Conservation (phyloP, 1,139 yeast genomes). For the Pneumocystis carinii region DNA sequence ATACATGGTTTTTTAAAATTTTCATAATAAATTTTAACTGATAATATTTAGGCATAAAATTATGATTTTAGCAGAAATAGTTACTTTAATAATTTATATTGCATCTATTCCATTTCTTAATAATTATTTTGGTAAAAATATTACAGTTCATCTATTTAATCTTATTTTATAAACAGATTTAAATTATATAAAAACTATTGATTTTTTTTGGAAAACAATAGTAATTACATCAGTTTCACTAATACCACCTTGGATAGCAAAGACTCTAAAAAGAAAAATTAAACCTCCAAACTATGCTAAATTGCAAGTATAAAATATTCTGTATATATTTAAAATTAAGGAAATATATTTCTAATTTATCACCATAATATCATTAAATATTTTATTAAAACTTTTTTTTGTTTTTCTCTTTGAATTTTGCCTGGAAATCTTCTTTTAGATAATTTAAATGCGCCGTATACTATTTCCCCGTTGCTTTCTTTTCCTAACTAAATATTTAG, state of each 20-base stretch:
- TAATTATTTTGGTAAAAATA: slow-evolving; percentile 49
- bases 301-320: slow-evolving; percentile 45
- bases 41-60: slow-evolving; percentile 30
- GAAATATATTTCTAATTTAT: not conserved
- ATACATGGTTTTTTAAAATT: slow-evolving; percentile 44
- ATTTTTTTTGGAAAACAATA: slow-evolving; percentile 55
- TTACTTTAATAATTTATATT: slow-evolving; percentile 53
- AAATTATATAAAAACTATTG: slow-evolving; percentile 39
- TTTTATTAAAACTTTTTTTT: not conserved
- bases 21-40: not conserved
- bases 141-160: not conserved
- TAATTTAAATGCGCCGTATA: not conserved
- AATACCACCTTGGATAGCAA: slow-evolving; percentile 79
- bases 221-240: slow-evolving; percentile 56
- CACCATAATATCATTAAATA: not conserved
- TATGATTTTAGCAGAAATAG: slow-evolving; percentile 59
- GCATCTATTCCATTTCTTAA: slow-evolving; percentile 66
- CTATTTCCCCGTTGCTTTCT: not conserved
- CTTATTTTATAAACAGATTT: slow-evolving; percentile 27
- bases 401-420: not conserved
- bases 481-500: not conserved
- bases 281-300: slow-evolving; percentile 97
- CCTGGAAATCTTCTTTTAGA: not conserved
- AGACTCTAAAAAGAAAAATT: slow-evolving; percentile 54
- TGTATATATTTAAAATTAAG: slow-evolving; percentile 19